Base-by-base conservation (phyloP, 371 early-diverging fungal species). In the Rhizopus stolonifer region DNA sequence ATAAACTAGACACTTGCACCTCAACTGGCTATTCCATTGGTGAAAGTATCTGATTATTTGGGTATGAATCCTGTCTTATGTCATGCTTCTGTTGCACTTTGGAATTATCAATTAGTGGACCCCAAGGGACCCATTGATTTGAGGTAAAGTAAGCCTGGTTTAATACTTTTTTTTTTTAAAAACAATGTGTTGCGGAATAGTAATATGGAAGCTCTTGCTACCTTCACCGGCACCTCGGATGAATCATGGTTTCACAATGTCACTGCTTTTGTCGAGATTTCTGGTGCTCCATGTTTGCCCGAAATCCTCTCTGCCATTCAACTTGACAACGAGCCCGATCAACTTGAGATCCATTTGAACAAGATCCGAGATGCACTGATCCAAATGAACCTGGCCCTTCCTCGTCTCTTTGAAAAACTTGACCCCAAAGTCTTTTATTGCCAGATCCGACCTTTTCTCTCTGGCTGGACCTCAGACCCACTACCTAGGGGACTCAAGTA, bases 161-260 rank as follows among this genome's bases (percentile, higher is more conserved):
- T n/a, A n/a, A n/a, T n/a, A n/a, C n/a, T n/a, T n/a, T n/a, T n/a
- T n/a, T n/a, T n/a, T n/a, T n/a, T n/a, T n/a, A n/a, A n/a, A n/a
- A n/a, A n/a, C n/a, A n/a, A n/a, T n/a, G n/a, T n/a, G n/a, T n/a
- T n/a, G 10, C 26, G 47, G 14, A 29, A 8, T 52, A 85, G 84
- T 62, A 98, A 98, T 68, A 51, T 96, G 21, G 78, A 83, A 10
- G 86, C 91, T 0, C 67, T 92, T 56, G 79, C 88, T 36, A 95
- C 94, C 4, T 92, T 91, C 59, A 86, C 94, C 6, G 95, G 96
- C 14, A 81, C 88, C 13, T 70, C 86, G 48, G 98, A 97, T 73
- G 98, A 98, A 78, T 74, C 94, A 0, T 96, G 97, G 96, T 98
- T 98, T 66, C 96, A 94, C 69, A 79, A 96, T 22, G 85, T 96